Conservation (phyloP, 371 early-diverging fungal species). For the Rhizopus delemar region DNA sequence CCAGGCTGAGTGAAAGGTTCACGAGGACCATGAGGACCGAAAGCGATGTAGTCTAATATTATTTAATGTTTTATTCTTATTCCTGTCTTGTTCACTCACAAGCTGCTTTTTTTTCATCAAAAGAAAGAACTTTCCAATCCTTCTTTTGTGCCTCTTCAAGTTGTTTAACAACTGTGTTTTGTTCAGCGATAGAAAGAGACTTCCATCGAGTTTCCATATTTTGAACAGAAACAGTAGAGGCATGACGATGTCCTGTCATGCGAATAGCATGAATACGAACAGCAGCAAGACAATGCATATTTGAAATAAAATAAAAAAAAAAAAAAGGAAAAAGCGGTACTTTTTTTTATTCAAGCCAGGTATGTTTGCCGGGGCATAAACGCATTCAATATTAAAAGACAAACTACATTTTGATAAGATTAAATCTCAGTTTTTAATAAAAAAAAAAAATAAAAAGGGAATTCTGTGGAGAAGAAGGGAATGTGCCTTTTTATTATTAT, state of each 20-base stretch:
- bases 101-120: constrained; percentile 92
- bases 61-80: too few species aligned
- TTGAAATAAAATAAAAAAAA: not conserved
- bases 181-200: constrained; percentile 82
- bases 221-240: constrained; percentile 62
- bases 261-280: constrained; percentile 33
- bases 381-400: too few species aligned
- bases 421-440: too few species aligned
- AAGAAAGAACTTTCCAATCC: constrained; percentile 90
- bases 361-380: too few species aligned
- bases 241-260: constrained; percentile 45
- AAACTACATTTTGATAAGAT: too few species aligned
- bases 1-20: constrained; percentile 75
- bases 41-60: constrained; percentile 80
- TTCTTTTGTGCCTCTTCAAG: constrained; percentile 86
- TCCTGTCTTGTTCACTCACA: constrained; percentile 56
- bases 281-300: constrained; percentile 29
- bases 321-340: too few species aligned
- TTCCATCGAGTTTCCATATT: constrained; percentile 83
- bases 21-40: constrained; percentile 93
- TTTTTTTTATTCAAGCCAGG: too few species aligned
- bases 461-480: too few species aligned
- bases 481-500: too few species aligned
- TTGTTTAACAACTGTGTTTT: constrained; percentile 78
- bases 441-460: too few species aligned